Percentiles rank a stretch among this genome's conserved stretches.
Conservation (phyloP, 2,329 filamentous ascomycete species). For the Albifimbria verrucaria region DNA sequence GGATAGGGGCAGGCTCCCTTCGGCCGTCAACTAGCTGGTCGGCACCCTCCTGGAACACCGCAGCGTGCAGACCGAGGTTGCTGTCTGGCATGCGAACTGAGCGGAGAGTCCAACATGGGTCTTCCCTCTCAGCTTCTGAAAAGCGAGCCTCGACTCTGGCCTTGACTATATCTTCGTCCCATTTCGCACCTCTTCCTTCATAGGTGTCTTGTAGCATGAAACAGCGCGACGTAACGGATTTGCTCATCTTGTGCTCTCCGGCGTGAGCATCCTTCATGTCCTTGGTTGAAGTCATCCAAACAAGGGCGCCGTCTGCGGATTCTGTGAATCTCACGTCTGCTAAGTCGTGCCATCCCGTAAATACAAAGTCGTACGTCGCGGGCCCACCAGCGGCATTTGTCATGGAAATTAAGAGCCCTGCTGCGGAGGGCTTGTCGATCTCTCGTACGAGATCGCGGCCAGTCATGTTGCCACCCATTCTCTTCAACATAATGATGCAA, state of each 20-base stretch:
- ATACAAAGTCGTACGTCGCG: constrained; percentile 67
- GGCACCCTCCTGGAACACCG: constrained; percentile 69
- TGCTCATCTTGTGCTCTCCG: constrained; percentile 37
- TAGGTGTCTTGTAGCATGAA: constrained; percentile 73
- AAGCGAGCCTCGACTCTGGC: constrained; percentile 84
- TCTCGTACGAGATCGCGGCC: constrained; percentile 80
- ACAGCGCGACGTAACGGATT: constrained; percentile 58
- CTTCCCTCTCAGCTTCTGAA: constrained; percentile 77
- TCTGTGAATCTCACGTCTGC: constrained; percentile 71
- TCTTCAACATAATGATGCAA: constrained; percentile 72
- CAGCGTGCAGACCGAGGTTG: constrained; percentile 58
- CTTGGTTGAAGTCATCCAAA: constrained; percentile 66
- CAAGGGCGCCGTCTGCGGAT: constrained; percentile 58
- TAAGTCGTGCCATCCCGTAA: constrained; percentile 69
- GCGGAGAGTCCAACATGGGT: constrained; percentile 75
- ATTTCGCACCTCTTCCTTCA: constrained; percentile 71
- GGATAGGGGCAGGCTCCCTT: constrained; percentile 64
- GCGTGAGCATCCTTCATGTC: constrained; percentile 56
- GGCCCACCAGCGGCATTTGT: constrained; percentile 60
- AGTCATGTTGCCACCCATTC: constrained; percentile 59
- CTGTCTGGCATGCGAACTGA: constrained; percentile 62
- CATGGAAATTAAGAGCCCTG: constrained; percentile 60
- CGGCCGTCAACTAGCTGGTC: constrained; percentile 61
- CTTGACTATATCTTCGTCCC: constrained; percentile 82
- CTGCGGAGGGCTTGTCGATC: constrained; percentile 73